Evolutionary conservation across 2,329 filamentous ascomycete species (phyloP), one percentile per base, ranked within the genome.

Genomic region (Xylariales sp.): DNA sequence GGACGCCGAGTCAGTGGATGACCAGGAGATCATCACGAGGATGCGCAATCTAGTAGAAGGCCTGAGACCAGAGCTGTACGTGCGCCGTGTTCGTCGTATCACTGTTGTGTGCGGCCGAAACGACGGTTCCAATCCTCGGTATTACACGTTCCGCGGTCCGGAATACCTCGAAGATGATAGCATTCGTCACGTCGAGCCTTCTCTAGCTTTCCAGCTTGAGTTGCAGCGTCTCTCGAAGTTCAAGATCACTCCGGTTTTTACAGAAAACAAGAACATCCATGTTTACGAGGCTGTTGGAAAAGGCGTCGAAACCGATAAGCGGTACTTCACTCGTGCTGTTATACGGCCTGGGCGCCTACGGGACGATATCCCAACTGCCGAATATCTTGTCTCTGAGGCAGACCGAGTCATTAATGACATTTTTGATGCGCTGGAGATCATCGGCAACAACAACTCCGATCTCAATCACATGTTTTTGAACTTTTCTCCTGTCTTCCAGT

Each of bases 381-480:
- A 99, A 82, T 99, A 99, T 83, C 89, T 99, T 79, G 97, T 97
- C 75, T 97, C 94, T 0, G 96, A 99, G 84, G 94, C 95, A 46
- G 95, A 99, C 78, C 91, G 96, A 71, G 87, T 98, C 75, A 94
- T 99, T 88, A 98, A 93, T 79, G 96, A 99, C 79, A 98, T 99
- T 77, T 89, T 98, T 60, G 96, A 99, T 78, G 96, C 96, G 52
- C 86, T 99, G 66, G 96, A 99, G 86, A 97, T 99, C 75, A 97
- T 97, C 78, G 96, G 96, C 78, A 97, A 97, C 87, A 98, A 97
- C 85, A 97, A 97, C 84, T 97, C 96, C 59, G 96, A 99, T 86
- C 87, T 99, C 78, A 99, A 99, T 86, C 96, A 99, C 84, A 96
- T 99, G 87, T 99, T 99, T 86, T 96, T 99, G 87, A 98, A 99